Evolutionary conservation across 129 eudicot species (phyloP).

Genomic region (Saussurea involucrata): DNA sequence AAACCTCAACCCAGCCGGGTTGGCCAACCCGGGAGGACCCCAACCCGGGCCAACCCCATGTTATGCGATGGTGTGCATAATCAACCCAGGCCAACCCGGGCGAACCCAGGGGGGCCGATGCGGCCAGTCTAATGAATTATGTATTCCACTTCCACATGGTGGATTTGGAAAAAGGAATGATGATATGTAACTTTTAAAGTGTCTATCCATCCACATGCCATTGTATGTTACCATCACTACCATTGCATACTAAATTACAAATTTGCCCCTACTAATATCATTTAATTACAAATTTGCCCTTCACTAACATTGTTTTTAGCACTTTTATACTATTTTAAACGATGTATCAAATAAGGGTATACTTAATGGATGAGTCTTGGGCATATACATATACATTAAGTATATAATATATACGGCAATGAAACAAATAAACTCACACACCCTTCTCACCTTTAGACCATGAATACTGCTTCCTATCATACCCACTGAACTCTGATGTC

Average conservation of each 20-base stretch:
- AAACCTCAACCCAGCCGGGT: no score
- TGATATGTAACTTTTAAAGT: conserved; percentile 5
- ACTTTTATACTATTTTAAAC: neutral
- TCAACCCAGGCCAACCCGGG: no score
- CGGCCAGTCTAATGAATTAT: no score
- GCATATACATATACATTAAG: neutral
- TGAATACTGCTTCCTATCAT: no score
- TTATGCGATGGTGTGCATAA: no score
- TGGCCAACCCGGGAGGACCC: no score
- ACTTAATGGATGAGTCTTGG: neutral
- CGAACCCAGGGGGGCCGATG: no score
- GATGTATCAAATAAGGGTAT: neutral
- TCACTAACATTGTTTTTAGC: neutral
- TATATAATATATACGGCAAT: no score
- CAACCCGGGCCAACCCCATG: no score
- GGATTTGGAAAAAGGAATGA: conserved; percentile 15
- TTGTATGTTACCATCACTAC: neutral
- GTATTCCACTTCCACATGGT: conserved; percentile 29
- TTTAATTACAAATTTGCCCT: neutral
- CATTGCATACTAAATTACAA: neutral
- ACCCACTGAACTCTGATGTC: no score
- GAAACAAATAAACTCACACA: no score
- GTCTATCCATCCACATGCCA: neutral
- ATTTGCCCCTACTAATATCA: neutral
- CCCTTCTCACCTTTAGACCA: no score